phyloP scores from a whole-genome alignment of 225 moss, liverwort and hornwort genomes.

The Bryoerythrophyllum caledonicum region DNA sequence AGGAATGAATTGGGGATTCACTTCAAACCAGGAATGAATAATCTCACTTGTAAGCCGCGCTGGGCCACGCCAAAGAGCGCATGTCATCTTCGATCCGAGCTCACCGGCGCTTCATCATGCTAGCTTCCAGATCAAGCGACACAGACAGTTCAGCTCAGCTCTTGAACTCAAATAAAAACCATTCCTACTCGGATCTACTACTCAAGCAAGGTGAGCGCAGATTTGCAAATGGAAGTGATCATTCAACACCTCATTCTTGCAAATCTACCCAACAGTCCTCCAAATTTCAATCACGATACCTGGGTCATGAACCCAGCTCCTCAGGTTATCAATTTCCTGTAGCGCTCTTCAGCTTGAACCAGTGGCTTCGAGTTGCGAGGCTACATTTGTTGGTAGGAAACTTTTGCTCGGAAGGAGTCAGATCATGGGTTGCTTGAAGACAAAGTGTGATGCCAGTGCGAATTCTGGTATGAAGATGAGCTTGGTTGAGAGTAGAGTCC shows the following conservation, averaged over 20 bases:
- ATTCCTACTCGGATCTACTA: no score
- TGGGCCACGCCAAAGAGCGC: slow-evolving; percentile 54
- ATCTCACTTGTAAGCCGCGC: slow-evolving; percentile 47
- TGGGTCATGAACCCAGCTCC: not conserved
- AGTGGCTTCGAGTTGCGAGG: not conserved
- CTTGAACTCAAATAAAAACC: no score
- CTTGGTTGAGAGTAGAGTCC: not conserved
- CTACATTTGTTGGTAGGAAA: not conserved
- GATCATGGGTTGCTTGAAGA: not conserved
- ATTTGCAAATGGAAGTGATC: not conserved
- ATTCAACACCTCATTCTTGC: not conserved
- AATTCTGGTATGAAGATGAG: not conserved
- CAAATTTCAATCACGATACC: not conserved
- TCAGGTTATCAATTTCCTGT: slow-evolving; percentile 13
- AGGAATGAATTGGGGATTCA: not conserved
- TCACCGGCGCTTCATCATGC: not conserved
- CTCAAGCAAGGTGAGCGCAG: not conserved
- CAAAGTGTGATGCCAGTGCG: not conserved
- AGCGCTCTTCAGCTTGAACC: not conserved
- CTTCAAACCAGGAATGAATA: no score
- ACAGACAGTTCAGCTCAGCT: slow-evolving; percentile 3
- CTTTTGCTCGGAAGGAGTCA: not conserved
- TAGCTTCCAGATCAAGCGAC: not conserved
- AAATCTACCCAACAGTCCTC: not conserved
- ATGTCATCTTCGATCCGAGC: slow-evolving; percentile 36